Evolutionary conservation across 768 basidiomycete genomes (phyloP).

Genomic region (Pleurotus pulmonarius): DNA sequence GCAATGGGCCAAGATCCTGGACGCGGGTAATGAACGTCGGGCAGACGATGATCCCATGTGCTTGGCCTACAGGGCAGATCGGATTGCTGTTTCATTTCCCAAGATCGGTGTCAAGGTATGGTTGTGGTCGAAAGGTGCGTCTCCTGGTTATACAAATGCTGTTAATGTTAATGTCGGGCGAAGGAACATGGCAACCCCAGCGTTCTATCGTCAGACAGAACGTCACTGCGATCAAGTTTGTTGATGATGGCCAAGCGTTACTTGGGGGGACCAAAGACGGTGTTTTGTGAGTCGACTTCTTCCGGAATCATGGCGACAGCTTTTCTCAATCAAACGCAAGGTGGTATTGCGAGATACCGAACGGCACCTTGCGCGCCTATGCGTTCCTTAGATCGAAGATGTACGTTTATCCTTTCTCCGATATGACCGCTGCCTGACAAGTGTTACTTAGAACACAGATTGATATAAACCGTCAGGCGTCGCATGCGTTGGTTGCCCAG

Average conservation of each 20-base stretch:
- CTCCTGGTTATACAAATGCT: background rate
- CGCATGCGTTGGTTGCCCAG: slow-evolving; percentile 52
- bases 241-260: slow-evolving; percentile 59
- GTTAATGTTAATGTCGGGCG: background rate
- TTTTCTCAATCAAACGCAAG: slow-evolving; percentile 26
- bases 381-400: slow-evolving; percentile 47
- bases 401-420: background rate
- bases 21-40: slow-evolving; percentile 37
- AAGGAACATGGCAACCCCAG: slow-evolving; percentile 63
- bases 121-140: slow-evolving; percentile 53
- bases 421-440: background rate
- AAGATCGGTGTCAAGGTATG: slow-evolving; percentile 61
- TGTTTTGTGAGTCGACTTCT: slow-evolving; percentile 44
- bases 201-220: slow-evolving; percentile 62
- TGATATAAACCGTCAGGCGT: slow-evolving; percentile 45
- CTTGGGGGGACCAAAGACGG: slow-evolving; percentile 71
- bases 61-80: slow-evolving; percentile 52
- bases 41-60: slow-evolving; percentile 37
- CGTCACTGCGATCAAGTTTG: slow-evolving; percentile 60
- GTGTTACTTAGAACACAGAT: slow-evolving; percentile 19
- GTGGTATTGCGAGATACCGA: slow-evolving; percentile 68
- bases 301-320: background rate
- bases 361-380: slow-evolving; percentile 60
- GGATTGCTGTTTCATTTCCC: slow-evolving; percentile 61
- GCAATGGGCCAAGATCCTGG: slow-evolving; percentile 53